Conservation (phyloP, 345 rosid genomes). For the Euclidium syriacum region DNA sequence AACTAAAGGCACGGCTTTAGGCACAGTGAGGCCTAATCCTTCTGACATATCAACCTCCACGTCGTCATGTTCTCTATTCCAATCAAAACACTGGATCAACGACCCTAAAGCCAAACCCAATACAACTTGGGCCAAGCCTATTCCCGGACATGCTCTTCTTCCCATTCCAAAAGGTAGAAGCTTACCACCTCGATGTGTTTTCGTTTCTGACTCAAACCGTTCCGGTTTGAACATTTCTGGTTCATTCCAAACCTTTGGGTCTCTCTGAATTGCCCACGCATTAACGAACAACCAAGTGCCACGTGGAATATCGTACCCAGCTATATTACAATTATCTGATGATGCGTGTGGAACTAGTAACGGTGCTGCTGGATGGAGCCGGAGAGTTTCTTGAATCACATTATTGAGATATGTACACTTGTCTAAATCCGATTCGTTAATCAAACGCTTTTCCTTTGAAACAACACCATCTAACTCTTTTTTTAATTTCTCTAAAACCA, state of each 20-base stretch:
- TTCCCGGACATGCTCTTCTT: slow-evolving; percentile 7
- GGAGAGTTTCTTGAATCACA: slow-evolving; percentile 34
- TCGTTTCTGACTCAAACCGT: slow-evolving; percentile 15
- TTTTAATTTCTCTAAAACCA: not conserved
- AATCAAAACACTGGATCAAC: slow-evolving; percentile 36
- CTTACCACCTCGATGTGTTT: not conserved
- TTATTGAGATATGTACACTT: slow-evolving; percentile 26
- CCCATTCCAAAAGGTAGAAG: slow-evolving; percentile 10
- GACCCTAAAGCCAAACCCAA: slow-evolving; percentile 26
- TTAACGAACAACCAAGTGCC: slow-evolving; percentile 37
- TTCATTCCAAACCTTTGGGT: slow-evolving; percentile 35
- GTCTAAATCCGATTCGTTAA: slow-evolving; percentile 29
- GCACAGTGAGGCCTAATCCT: slow-evolving; percentile 29
- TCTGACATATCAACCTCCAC: slow-evolving; percentile 34
- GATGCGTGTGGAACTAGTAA: slow-evolving; percentile 38
- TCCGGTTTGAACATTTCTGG: slow-evolving; percentile 36
- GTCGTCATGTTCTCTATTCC: slow-evolving; percentile 18
- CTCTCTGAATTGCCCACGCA: slow-evolving; percentile 47
- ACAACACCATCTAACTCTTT: not conserved
- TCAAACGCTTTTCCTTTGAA: not conserved
- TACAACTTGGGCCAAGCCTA: slow-evolving; percentile 24
- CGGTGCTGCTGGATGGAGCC: slow-evolving; percentile 20
- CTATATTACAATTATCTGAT: slow-evolving; percentile 29
- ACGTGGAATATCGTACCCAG: slow-evolving; percentile 34
- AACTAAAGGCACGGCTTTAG: slow-evolving; percentile 25